A percentile compares a stretch with the other conserved stretches of the same genome.
Conservation (phyloP, 805 yeast species). For the Ogataea angusta region DNA sequence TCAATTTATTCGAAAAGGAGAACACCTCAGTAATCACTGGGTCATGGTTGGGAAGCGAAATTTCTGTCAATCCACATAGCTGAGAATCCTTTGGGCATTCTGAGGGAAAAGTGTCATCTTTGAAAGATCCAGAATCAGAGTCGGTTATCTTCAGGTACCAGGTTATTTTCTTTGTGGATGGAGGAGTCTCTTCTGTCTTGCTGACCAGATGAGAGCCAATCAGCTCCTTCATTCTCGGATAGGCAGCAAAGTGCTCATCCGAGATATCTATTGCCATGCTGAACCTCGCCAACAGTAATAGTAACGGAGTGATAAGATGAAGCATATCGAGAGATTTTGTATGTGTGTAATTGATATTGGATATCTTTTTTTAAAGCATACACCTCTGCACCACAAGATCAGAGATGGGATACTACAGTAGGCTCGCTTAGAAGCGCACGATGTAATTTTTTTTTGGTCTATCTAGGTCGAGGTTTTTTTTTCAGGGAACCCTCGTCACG, state of each 20-base stretch:
- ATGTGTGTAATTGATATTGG: constrained; percentile 3
- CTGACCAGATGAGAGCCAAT: constrained; percentile 48
- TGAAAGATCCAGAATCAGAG: constrained; percentile 35
- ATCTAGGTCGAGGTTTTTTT: background rate
- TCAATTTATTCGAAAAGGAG: constrained; percentile 47
- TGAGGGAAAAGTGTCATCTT: constrained; percentile 33
- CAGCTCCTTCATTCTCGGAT: constrained; percentile 42
- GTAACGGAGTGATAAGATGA: background rate
- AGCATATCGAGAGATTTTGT: constrained; percentile 2
- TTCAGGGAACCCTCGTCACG: background rate
- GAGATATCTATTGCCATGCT: constrained; percentile 27
- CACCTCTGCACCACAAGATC: constrained; percentile 4
- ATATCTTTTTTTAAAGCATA: background rate
- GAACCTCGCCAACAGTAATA: constrained; percentile 2
- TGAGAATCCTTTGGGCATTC: constrained; percentile 71
- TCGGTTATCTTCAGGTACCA: constrained; percentile 78
- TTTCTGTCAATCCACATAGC: constrained; percentile 69
- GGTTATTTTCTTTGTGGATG: constrained; percentile 55
- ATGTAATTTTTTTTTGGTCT: too few relatives aligned
- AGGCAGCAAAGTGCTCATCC: constrained; percentile 33
- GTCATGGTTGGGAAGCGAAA: constrained; percentile 47
- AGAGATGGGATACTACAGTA: too few relatives aligned
- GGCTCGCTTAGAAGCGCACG: too few relatives aligned
- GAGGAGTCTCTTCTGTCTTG: constrained; percentile 63
- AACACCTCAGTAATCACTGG: constrained; percentile 58